Evolutionary conservation across 768 basidiomycete genomes (phyloP), one percentile per base, ranked within the genome.

Genomic region (Phaffia tasmanica): DNA sequence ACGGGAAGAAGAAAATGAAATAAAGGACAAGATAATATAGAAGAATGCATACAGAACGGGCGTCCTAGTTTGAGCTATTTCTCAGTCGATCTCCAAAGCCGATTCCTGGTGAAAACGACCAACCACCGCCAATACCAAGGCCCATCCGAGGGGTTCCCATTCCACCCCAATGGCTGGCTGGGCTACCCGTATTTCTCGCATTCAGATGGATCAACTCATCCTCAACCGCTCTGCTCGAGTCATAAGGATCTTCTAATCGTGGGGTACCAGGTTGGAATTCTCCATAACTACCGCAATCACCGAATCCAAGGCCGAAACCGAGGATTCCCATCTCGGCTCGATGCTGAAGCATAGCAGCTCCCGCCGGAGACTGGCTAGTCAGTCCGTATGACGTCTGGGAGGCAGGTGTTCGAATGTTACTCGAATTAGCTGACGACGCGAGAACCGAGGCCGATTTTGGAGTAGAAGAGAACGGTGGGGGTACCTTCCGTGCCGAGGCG

Each of bases 311-410:
- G 19, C 56, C 56, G 15, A 46, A 48, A 25, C 57, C 64, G 29
- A 51, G 56, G 46, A 48, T n/a, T 19, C 65, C 59, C 35, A 67
- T 48, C 46, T 67, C 67, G 23, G 56, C 67, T 8, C 62, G 62
- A 8, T 46, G 62, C 27, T 64, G 62, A 5, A 64, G 62, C 2
- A 63, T 48, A 11, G 67, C 67, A 0, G 62, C 67, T 29, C 62
- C 67, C 19, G 67, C 67, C 6, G 67, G 67, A 6, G 62, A 64
- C 48, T 60, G 67, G 50, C 48, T 68, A 46, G 58, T 60, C 57
- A 51, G 62, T 23, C 57, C 35, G 30, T 51, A 27, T 30, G 46
- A 14, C 21, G 67, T 62, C n/a, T 62, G 63, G 18, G 62, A 27
- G 18, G 57, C 61, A 0, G 67, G 67, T 14, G 67, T 68, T 25